Conservation (phyloP, 495 filamentous ascomycete species). For the Penicillium robsamsonii region DNA sequence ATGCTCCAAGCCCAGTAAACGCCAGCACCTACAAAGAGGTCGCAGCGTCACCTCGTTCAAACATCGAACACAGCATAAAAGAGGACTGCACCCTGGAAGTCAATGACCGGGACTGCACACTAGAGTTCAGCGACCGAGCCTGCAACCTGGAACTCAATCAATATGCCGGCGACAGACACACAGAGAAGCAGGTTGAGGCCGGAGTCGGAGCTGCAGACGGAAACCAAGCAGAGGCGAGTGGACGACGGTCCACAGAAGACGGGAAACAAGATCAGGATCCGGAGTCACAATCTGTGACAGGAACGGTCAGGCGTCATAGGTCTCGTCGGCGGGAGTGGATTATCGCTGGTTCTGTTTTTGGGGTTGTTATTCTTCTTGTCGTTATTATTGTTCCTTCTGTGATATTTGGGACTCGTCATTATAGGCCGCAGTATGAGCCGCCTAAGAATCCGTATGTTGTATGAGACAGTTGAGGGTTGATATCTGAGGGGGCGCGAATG, state of each 20-base stretch:
- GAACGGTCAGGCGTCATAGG: slow-evolving; percentile 5
- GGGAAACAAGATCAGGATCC: background rate
- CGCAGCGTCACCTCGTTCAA: background rate
- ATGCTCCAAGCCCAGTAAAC: background rate
- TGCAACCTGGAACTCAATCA: slow-evolving; percentile 6
- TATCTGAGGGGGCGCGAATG: background rate
- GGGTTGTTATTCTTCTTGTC: slow-evolving; percentile 3
- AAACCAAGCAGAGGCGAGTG: background rate
- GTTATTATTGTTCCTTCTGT: slow-evolving; percentile 12
- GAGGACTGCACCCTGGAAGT: slow-evolving; percentile 8
- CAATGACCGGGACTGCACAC: slow-evolving; percentile 1
- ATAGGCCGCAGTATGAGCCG: background rate
- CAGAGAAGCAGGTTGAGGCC: slow-evolving; percentile 1
- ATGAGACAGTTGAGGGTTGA: background rate
- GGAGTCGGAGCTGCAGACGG: background rate
- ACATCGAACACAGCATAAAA: background rate
- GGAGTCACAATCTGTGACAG: slow-evolving; percentile 1
- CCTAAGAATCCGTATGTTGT: background rate
- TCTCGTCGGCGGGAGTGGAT: slow-evolving; percentile 9
- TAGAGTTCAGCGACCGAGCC: slow-evolving; percentile 6
- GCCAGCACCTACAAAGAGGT: slow-evolving; percentile 8
- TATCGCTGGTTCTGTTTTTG: slow-evolving; percentile 2
- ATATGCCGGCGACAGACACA: slow-evolving; percentile 2
- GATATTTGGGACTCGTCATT: slow-evolving; percentile 5
- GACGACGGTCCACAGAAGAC: background rate